Base-by-base conservation (phyloP, 1,284 basidiomycete species). In the Sporisorium sorghi region DNA sequence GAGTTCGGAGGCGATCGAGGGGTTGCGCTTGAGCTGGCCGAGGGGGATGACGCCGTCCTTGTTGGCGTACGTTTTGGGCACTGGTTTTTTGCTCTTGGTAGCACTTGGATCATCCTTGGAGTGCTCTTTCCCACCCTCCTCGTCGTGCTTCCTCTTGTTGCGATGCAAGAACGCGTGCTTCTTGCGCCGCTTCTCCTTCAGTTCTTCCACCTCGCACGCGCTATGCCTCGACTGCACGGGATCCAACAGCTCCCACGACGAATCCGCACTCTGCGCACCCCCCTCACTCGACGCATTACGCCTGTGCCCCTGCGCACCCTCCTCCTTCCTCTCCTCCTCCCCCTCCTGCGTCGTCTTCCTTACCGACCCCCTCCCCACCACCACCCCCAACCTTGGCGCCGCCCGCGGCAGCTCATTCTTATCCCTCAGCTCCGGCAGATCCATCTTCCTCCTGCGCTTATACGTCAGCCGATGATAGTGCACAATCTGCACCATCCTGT, bases 381-480 rank as follows among this genome's bases (percentile, higher is more conserved):
- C 50, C 35, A 69, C 39, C 12, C 30, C 30, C 15, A 76, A 47
- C 15, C 73, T 48, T 5, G 68, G 68, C 17, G 55, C 48, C 15
- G 73, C 63, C 4, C 73, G 59, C 1, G 82, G 82, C 48, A 83
- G 58, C 59, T 83, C 82, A 55, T 82, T 83, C 39, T 74, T 66
- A 44, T 83, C 79, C 52, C 73, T 50, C 7, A 83, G 68, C 32
- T 76, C 48, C 0, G 78, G 78, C 50, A 83, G 58, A 32, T 77
- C n/a, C 9, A 83, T 50, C 48, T 74, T 40, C 26, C 42, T 61
- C 28, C 82, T 68, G 26, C 78, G 63, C 58, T 72, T 75, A 56
- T 79, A 82, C 43, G 80, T 83, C 24, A 80, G 24, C n/a, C 62
- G 52, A 60, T 83, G 82, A 48, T 79, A 81, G 57, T 83, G 79